Conservation (phyloP, 1,284 basidiomycete genomes). For the Xerocomus amazonicus region DNA sequence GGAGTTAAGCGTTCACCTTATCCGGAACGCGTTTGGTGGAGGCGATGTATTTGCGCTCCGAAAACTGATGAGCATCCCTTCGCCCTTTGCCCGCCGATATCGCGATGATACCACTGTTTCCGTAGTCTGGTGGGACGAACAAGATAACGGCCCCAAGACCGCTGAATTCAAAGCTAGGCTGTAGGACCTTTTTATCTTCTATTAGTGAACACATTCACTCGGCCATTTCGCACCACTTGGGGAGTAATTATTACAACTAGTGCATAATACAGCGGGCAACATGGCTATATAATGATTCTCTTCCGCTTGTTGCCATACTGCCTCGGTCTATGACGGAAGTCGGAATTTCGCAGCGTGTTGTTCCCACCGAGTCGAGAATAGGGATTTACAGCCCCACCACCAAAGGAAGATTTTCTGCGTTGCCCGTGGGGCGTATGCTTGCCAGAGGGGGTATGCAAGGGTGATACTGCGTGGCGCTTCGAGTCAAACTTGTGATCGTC, state of each 20-base stretch:
- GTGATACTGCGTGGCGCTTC: conserved; percentile 29
- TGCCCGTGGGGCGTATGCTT: conserved; percentile 23
- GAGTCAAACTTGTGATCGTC: conserved; percentile 19
- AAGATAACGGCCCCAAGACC: conserved; percentile 33
- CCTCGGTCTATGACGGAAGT: conserved; percentile 18
- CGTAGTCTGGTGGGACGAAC: conserved; percentile 80
- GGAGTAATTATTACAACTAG: conserved; percentile 4
- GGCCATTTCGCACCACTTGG: background rate
- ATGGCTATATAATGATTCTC: conserved; percentile 27
- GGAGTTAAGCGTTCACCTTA: conserved; percentile 87
- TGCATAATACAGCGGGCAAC: conserved; percentile 12
- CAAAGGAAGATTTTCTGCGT: conserved; percentile 32
- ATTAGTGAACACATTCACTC: background rate
- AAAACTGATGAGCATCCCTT: conserved; percentile 80
- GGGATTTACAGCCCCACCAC: conserved; percentile 35
- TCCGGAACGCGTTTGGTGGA: conserved; percentile 92
- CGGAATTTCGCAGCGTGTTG: conserved; percentile 34
- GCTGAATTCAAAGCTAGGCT: conserved; percentile 39
- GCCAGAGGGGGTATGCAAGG: conserved; percentile 22
- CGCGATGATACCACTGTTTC: conserved; percentile 92
- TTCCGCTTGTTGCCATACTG: conserved; percentile 34
- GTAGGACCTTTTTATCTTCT: conserved; percentile 16
- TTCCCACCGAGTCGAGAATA: conserved; percentile 33
- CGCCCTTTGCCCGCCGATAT: conserved; percentile 74
- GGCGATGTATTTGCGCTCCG: conserved; percentile 68